phyloP scores from a whole-genome alignment of 1,284 basidiomycete species.

The Golubevia pallescens region DNA sequence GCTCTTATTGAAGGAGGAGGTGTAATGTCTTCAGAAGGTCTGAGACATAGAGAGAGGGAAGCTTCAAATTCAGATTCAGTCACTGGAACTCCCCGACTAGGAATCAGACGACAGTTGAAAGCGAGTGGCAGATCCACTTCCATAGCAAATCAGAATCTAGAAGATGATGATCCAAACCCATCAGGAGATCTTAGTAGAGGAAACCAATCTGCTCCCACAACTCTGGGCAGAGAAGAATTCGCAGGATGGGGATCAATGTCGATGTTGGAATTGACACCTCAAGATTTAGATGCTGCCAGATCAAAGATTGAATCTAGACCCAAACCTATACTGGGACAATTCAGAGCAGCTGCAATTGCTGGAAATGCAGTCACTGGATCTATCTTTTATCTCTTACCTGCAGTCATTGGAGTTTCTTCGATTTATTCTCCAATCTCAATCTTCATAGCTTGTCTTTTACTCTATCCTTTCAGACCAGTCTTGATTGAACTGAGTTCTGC shows the following conservation, averaged over 20 bases:
- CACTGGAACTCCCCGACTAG: neutral
- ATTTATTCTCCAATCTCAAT: conserved; percentile 37
- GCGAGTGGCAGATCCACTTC: neutral
- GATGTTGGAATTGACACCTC: conserved; percentile 26
- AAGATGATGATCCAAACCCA: neutral
- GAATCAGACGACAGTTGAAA: neutral
- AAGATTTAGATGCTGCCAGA: neutral
- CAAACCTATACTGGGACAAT: conserved; percentile 25
- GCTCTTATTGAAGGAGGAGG: neutral
- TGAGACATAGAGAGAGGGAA: neutral
- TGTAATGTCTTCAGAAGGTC: neutral
- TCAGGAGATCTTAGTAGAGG: neutral
- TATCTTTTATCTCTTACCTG: conserved; percentile 44
- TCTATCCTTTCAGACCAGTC: conserved; percentile 39
- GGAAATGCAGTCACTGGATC: conserved; percentile 45
- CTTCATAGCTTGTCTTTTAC: conserved; percentile 32
- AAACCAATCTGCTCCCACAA: neutral
- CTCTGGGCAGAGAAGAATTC: conserved; percentile 16
- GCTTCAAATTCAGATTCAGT: neutral
- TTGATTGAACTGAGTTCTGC: conserved; percentile 38
- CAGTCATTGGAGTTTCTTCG: conserved; percentile 34
- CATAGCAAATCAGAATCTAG: neutral
- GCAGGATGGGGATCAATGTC: conserved; percentile 48
- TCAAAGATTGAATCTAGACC: neutral
- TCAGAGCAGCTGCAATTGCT: conserved; percentile 32